Conservation (phyloP, 73 alveolate species). For the Symbiodinium pilosum region DNA sequence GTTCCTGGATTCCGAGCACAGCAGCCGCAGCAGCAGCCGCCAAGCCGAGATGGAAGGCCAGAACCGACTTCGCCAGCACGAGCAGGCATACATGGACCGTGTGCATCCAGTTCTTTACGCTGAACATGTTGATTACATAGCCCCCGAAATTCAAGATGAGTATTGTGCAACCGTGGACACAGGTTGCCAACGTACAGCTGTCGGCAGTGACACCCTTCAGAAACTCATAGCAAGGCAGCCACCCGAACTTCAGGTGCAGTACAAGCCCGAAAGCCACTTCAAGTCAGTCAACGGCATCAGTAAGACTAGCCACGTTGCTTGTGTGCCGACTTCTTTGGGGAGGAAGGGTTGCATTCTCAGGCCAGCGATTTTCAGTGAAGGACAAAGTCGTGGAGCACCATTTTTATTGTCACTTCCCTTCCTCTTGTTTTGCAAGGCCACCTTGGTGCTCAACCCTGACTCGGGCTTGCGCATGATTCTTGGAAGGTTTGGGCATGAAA, state of each 20-base stretch:
- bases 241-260: neutral
- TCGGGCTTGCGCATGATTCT: neutral
- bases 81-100: too few species aligned
- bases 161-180: constrained; percentile 24
- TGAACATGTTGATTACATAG: too few species aligned
- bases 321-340: neutral
- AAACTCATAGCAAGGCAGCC: neutral
- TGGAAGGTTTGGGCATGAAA: neutral
- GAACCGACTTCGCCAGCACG: too few species aligned
- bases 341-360: neutral
- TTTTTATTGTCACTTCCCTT: constrained; percentile 21
- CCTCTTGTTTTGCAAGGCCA: neutral
- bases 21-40: too few species aligned
- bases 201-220: neutral
- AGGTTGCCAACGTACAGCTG: constrained; percentile 27
- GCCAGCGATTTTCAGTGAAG: neutral
- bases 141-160: neutral
- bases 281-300: neutral
- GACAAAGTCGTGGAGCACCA: neutral
- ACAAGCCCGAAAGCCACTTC: neutral
- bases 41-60: too few species aligned
- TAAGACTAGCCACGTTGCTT: neutral
- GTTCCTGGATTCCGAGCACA: too few species aligned
- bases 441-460: neutral
- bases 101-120: too few species aligned